These are phyloP conservation scores for Boletellus emodensis DNA, from an alignment of 768 basidiomycete species.

Conservation along the genomic window DNA sequence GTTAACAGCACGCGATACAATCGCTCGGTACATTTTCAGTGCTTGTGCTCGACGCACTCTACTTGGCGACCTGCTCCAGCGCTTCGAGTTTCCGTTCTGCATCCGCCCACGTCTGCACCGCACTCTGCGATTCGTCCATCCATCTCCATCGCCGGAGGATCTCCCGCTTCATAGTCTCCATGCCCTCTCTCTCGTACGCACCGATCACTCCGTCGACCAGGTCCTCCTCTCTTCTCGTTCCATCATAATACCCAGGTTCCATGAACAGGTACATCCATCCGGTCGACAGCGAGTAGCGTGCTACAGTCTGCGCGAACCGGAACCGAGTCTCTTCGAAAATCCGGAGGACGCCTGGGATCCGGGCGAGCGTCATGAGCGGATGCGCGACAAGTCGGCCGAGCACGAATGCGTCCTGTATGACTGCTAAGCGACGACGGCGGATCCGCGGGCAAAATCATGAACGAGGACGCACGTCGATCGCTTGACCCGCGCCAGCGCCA, in stretches of 20 bases:
- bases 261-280: conserved; percentile 20
- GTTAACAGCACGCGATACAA: no score
- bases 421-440: background rate
- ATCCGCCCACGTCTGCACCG: conserved; percentile 13
- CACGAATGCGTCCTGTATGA: conserved; percentile 15
- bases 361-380: conserved; percentile 6
- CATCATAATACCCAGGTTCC: conserved; percentile 21
- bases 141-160: conserved; percentile 15
- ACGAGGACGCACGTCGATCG: conserved; percentile 18
- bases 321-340: conserved; percentile 11
- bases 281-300: conserved; percentile 11
- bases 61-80: background rate
- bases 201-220: conserved; percentile 7
- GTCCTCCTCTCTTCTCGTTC: conserved; percentile 7
- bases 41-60: background rate
- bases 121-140: conserved; percentile 5
- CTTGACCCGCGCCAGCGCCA: conserved; percentile 26
- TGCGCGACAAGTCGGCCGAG: conserved; percentile 25
- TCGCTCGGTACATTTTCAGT: no score
- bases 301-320: conserved; percentile 13
- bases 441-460: background rate
- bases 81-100: conserved; percentile 12
- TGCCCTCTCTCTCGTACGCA: conserved; percentile 14
- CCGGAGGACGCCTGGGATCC: conserved; percentile 2
- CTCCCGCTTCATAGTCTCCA: conserved; percentile 12